These are phyloP conservation scores for Butyriboletus appendiculatus DNA, from an alignment of 1,284 basidiomycete species.

Conservation along the genomic window DNA sequence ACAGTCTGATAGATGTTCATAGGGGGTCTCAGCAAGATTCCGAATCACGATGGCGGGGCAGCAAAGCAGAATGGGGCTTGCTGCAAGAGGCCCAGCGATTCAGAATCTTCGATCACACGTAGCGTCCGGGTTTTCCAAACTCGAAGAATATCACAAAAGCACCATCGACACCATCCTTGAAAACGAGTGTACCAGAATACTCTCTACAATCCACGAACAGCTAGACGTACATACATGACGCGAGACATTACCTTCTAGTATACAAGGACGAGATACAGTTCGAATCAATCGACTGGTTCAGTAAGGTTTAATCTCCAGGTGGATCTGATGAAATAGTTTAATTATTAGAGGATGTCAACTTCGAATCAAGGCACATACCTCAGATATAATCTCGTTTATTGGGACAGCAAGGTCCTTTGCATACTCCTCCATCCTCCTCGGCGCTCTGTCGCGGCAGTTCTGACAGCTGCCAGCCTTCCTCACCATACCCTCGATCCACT, in stretches of 20 bases:
- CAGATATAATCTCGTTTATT: conserved; percentile 29
- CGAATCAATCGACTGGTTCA: conserved; percentile 18
- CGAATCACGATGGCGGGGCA: too few species aligned
- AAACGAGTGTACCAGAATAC: too few species aligned
- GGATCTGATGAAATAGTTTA: conserved; percentile 21
- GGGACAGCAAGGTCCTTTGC: conserved; percentile 30
- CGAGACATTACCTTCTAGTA: background rate
- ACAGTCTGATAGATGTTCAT: too few species aligned
- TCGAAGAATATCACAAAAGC: background rate
- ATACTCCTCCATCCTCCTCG: conserved; percentile 33
- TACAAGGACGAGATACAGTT: conserved; percentile 6
- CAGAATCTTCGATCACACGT: background rate
- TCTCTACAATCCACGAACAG: conserved; percentile 8
- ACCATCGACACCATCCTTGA: background rate
- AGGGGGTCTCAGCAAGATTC: too few species aligned
- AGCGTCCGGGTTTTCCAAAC: background rate
- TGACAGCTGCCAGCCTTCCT: conserved; percentile 33
- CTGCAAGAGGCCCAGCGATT: background rate
- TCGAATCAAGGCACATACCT: conserved; percentile 19
- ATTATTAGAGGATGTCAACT: background rate
- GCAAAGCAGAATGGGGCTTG: too few species aligned
- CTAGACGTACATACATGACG: conserved; percentile 6
- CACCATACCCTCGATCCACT: conserved; percentile 34
- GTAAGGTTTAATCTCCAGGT: conserved; percentile 33
- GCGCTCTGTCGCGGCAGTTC: conserved; percentile 31